These are phyloP conservation scores for Yamadazyma tumulicola DNA, from an alignment of 805 yeast genomes.

Conservation along the genomic window DNA sequence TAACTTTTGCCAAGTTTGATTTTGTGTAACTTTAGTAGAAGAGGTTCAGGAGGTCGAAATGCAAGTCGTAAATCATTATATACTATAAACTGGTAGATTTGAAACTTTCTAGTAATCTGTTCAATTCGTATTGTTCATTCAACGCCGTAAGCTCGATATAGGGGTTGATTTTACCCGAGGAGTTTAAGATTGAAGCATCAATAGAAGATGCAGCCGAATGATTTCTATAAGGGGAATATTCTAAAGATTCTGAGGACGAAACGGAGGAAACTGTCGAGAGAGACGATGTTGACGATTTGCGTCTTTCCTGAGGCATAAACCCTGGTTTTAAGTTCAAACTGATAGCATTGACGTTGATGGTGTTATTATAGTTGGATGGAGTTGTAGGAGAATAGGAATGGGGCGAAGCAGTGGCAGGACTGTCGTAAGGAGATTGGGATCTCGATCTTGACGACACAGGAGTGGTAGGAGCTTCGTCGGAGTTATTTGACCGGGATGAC, in stretches of 20 bases:
- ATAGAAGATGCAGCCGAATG: neutral
- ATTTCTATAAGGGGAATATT: neutral
- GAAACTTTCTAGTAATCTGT: conserved; percentile 20
- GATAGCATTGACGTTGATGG: no score
- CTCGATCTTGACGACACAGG: conserved; percentile 6
- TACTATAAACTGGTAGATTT: conserved; percentile 6
- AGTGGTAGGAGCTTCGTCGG: conserved; percentile 1
- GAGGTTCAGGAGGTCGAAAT: no score
- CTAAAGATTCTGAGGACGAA: conserved; percentile 1
- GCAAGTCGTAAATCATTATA: no score
- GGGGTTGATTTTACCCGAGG: conserved; percentile 23
- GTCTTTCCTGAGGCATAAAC: neutral
- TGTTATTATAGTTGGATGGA: neutral
- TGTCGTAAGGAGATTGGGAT: neutral
- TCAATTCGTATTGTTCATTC: conserved; percentile 32
- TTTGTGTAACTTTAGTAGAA: no score
- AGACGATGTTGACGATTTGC: conserved; percentile 1
- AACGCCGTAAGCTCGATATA: conserved; percentile 32
- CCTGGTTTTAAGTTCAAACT: no score
- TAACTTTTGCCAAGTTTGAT: no score
- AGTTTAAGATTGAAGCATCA: neutral
- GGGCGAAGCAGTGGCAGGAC: neutral
- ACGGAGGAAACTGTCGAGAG: conserved; percentile 9
- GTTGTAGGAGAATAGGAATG: neutral
- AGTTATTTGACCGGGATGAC: neutral